Conservation (phyloP, 2,329 filamentous ascomycete species). For the Aspergillus quadrilineatus region DNA sequence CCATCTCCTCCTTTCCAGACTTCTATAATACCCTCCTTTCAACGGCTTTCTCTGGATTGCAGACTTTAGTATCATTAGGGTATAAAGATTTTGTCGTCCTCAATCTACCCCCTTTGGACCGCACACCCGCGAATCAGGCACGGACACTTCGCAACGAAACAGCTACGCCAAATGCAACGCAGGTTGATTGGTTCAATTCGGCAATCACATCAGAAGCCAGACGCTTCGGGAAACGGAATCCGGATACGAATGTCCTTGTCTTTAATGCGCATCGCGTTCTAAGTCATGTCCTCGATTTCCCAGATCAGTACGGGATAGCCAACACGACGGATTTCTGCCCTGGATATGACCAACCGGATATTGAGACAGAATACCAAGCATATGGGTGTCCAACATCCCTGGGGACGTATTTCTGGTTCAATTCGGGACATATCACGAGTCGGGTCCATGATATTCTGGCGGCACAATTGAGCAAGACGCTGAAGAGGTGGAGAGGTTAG, state of each 20-base stretch:
- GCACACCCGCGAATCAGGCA: constrained; percentile 41
- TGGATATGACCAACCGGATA: constrained; percentile 49
- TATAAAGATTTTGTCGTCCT: constrained; percentile 52
- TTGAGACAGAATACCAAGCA: constrained; percentile 41
- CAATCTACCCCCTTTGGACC: constrained; percentile 53
- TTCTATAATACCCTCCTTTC: constrained; percentile 50
- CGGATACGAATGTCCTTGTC: constrained; percentile 39
- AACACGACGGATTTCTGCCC: constrained; percentile 50
- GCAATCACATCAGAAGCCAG: constrained; percentile 37
- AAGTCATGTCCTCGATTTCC: constrained; percentile 45
- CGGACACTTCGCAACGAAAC: constrained; percentile 28
- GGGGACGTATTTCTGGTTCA: constrained; percentile 50
- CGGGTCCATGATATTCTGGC: constrained; percentile 43
- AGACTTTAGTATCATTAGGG: constrained; percentile 42
- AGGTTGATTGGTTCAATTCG: constrained; percentile 48
- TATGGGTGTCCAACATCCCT: constrained; percentile 49
- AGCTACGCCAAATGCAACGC: constrained; percentile 45
- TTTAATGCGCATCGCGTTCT: constrained; percentile 49
- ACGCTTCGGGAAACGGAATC: constrained; percentile 34
- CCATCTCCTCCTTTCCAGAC: constrained; percentile 39
- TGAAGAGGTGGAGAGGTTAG: constrained; percentile 15
- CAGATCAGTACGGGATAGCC: constrained; percentile 43
- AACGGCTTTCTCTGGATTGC: neutral
- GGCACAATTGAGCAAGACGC: constrained; percentile 17
- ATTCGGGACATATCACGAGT: constrained; percentile 49